Conservation (phyloP, 495 filamentous ascomycete genomes). For the Halenospora varia region DNA sequence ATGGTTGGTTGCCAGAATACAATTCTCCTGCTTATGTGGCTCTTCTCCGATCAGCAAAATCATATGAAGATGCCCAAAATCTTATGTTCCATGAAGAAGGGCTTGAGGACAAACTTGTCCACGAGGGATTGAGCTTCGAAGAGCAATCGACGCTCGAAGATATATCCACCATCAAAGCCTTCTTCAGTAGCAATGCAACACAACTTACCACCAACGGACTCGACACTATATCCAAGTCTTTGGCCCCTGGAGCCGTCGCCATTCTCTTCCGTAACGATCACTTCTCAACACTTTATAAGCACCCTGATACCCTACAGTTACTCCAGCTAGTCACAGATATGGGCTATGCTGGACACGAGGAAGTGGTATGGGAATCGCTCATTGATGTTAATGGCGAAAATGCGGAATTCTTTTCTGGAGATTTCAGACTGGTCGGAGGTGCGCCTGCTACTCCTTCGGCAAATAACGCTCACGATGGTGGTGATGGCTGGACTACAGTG, state of each 20-base stretch:
- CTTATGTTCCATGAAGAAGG: slow-evolving; percentile 85
- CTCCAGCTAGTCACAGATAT: slow-evolving; percentile 86
- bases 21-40: slow-evolving; percentile 59
- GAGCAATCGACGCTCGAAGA: slow-evolving; percentile 73
- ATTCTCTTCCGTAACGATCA: slow-evolving; percentile 97
- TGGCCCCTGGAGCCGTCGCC: slow-evolving; percentile 70
- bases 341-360: slow-evolving; percentile 81
- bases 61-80: slow-evolving; percentile 87
- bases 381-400: slow-evolving; percentile 82
- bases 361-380: slow-evolving; percentile 94
- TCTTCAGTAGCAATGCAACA: slow-evolving; percentile 72
- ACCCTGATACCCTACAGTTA: slow-evolving; percentile 66
- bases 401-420: slow-evolving; percentile 81
- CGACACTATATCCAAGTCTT: slow-evolving; percentile 55
- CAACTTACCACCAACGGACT: slow-evolving; percentile 84
- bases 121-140: slow-evolving; percentile 52
- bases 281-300: slow-evolving; percentile 85
- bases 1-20: slow-evolving; percentile 80
- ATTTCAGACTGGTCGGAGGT: slow-evolving; percentile 79
- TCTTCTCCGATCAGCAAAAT: slow-evolving; percentile 66
- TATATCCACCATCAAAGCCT: slow-evolving; percentile 75
- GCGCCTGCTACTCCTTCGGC: slow-evolving; percentile 14
- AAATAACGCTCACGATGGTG: slow-evolving; percentile 18
- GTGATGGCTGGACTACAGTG: slow-evolving; percentile 49
- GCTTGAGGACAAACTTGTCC: slow-evolving; percentile 70